Evolutionary conservation across 257 asterid species (phyloP), one percentile per base, ranked within the genome.

Genomic region (Mentha longifolia): DNA sequence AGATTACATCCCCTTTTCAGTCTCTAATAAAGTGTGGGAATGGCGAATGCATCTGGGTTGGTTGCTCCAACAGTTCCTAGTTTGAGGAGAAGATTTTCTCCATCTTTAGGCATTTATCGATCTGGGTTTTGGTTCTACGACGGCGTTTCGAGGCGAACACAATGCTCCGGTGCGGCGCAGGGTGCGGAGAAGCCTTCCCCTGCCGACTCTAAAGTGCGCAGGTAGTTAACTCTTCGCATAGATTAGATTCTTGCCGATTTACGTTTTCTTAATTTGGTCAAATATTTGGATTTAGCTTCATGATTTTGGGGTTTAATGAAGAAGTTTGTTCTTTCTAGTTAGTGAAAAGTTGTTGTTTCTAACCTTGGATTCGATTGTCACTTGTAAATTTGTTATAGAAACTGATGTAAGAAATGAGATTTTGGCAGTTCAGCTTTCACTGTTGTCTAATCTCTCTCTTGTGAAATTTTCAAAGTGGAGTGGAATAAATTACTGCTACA

Each of bases 1-100:
- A 1, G 19, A 25, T 47, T 7, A 3, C 42, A 37, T 37, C 42
- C 42, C 25, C 25, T 22, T 22, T 22, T 22, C 25, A 22, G 25
- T 22, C 25, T 22, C 2, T 22, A 22, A 22, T 22, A 8, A 4
- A 37, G 42, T 4, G 3, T 1, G 1, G 1, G 70, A 82, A 89
- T 90, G 92, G 90, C 88, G 56, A 81, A 73, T 83, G 89, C 85
- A 78, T 84, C 82, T 75, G 90, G 92, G 69, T 59, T 88, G 70
- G 79, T 83, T 54, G 72, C 86, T 68, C 96, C 86, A 9, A 63
- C 76, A 45, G 81, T 57, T 59, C 82, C 96, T 65, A 65, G 70
- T 63, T 64, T 64, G 54, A 61, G 79, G 79, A 72, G 77, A 74
- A 72, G 79, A 71, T 78, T 81, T 79, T 81, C 84, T 59, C 79